phyloP scores from a whole-genome alignment of 2,329 filamentous ascomycete genomes.

The Colletotrichum orbiculare region DNA sequence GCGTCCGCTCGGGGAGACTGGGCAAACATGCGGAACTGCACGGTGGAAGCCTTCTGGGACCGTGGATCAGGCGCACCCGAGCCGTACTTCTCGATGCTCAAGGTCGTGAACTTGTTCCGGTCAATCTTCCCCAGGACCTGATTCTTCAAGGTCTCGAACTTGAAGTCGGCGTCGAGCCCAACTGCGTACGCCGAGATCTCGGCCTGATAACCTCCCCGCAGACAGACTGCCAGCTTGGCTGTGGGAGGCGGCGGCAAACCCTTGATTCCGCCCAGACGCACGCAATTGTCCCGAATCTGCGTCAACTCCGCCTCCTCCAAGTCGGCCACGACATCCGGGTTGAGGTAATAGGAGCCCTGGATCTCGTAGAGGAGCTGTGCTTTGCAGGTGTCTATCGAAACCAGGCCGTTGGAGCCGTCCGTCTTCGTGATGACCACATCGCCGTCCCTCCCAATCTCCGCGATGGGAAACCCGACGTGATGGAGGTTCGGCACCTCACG shows the following conservation, averaged over 20 bases:
- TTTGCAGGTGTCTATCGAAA: constrained; percentile 51
- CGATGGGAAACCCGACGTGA: constrained; percentile 51
- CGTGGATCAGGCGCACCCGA: constrained; percentile 38
- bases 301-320: constrained; percentile 49
- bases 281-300: constrained; percentile 48
- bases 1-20: constrained; percentile 43
- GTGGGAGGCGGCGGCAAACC: constrained; percentile 52
- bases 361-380: constrained; percentile 62
- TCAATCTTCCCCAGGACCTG: constrained; percentile 41
- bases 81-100: constrained; percentile 46
- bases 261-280: constrained; percentile 49
- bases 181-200: constrained; percentile 43
- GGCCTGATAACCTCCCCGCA: constrained; percentile 50
- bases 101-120: constrained; percentile 40
- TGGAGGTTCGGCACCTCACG: constrained; percentile 48
- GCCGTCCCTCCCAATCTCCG: constrained; percentile 49
- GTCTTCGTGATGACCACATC: constrained; percentile 49
- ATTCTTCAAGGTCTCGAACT: constrained; percentile 42
- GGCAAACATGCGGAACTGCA: constrained; percentile 54
- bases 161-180: constrained; percentile 41
- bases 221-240: constrained; percentile 52
- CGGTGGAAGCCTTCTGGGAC: constrained; percentile 52
- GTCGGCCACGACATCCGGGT: constrained; percentile 60
- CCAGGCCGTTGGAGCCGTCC: constrained; percentile 47
- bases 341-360: constrained; percentile 59